These are phyloP conservation scores for Pascua sp. DNA, from an alignment of 1,284 basidiomycete species.

Conservation along the genomic window DNA sequence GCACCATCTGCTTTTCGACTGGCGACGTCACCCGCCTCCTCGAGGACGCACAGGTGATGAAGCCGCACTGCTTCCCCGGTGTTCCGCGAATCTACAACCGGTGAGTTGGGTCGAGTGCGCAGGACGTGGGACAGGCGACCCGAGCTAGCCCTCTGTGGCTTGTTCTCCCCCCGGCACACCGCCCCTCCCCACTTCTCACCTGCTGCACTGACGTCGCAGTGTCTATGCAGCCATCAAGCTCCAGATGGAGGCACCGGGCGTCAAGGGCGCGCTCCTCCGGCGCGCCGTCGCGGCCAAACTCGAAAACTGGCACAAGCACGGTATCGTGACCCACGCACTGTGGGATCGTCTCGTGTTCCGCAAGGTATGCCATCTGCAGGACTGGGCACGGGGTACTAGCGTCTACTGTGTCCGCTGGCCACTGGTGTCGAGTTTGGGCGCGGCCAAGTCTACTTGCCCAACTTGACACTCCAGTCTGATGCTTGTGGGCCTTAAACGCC, in stretches of 20 bases:
- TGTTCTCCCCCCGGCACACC: too few species aligned
- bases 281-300: conserved; percentile 78
- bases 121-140: neutral
- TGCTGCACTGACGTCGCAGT: conserved; percentile 9
- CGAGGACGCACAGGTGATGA: conserved; percentile 81
- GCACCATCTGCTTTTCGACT: conserved; percentile 77
- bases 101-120: conserved; percentile 15
- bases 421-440: too few species aligned
- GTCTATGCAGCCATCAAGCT: conserved; percentile 67
- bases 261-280: conserved; percentile 76
- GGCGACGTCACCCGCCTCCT: conserved; percentile 86
- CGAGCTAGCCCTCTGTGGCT: too few species aligned
- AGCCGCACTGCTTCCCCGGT: conserved; percentile 77
- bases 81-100: conserved; percentile 59
- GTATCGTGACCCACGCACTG: conserved; percentile 68
- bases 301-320: conserved; percentile 67
- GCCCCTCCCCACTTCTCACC: too few species aligned
- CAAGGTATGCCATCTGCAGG: conserved; percentile 18
- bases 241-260: conserved; percentile 71
- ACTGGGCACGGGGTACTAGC: too few species aligned
- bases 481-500: too few species aligned
- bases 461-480: too few species aligned
- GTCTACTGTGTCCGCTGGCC: too few species aligned
- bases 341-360: conserved; percentile 88
- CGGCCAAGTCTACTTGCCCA: too few species aligned